phyloP scores from a whole-genome alignment of 768 basidiomycete species.

The Hysterangium stoloniferum region DNA sequence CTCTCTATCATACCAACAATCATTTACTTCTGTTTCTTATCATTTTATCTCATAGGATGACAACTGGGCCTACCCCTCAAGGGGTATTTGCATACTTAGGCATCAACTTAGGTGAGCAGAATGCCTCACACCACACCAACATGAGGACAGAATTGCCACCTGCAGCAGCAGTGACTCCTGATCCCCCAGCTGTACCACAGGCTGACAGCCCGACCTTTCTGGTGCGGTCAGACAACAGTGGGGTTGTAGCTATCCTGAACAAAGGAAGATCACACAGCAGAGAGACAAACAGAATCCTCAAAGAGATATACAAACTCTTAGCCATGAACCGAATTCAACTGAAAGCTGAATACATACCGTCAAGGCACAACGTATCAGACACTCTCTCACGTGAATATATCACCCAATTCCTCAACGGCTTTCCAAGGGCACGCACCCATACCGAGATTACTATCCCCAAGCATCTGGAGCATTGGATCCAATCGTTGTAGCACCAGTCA shows the following conservation, averaged over 20 bases:
- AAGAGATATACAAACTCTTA: conserved; percentile 19
- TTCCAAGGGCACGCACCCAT: conserved; percentile 12
- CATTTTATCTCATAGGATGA: too few species aligned
- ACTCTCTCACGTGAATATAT: conserved; percentile 25
- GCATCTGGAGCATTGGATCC: conserved; percentile 14
- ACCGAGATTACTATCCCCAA: conserved; percentile 13
- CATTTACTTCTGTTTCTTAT: too few species aligned
- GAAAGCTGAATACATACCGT: conserved; percentile 17
- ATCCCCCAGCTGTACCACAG: too few species aligned
- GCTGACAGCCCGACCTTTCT: too few species aligned
- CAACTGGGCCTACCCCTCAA: too few species aligned
- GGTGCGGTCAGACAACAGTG: conserved; percentile 29
- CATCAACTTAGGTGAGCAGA: too few species aligned
- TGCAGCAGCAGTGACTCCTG: too few species aligned
- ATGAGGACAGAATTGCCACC: too few species aligned
- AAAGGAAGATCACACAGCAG: conserved; percentile 23
- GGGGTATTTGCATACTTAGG: too few species aligned
- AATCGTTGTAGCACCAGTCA: conserved; percentile 10
- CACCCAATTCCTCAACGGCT: conserved; percentile 15
- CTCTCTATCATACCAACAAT: too few species aligned
- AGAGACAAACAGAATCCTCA: conserved; percentile 24
- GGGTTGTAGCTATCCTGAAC: conserved; percentile 24
- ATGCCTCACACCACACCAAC: too few species aligned
- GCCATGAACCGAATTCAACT: conserved; percentile 14
- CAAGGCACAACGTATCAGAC: conserved; percentile 24